Evolutionary conservation across 1,139 yeast species (phyloP).

Genomic region (Pichia sp.): DNA sequence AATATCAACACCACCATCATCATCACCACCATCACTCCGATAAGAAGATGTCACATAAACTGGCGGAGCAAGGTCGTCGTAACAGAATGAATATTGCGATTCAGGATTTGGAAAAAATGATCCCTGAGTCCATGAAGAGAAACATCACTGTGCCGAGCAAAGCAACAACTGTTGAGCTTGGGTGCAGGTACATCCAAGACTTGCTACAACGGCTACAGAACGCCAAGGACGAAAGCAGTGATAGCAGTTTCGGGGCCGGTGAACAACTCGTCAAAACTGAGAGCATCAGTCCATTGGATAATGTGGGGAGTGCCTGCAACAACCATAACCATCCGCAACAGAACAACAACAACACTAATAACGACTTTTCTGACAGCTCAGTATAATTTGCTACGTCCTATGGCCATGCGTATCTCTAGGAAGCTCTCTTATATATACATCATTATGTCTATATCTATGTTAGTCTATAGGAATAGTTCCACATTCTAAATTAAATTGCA

Average conservation of each 20-base stretch:
- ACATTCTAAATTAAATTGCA: background rate
- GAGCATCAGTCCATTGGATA: constrained; percentile 25
- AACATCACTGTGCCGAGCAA: constrained; percentile 68
- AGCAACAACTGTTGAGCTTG: constrained; percentile 92
- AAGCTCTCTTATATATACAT: background rate
- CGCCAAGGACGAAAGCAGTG: background rate
- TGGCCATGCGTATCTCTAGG: background rate
- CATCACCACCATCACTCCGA: constrained; percentile 29
- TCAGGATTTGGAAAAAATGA: constrained; percentile 61
- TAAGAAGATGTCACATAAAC: constrained; percentile 78
- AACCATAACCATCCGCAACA: background rate
- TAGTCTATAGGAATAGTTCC: background rate
- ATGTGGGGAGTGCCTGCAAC: background rate
- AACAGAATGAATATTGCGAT: constrained; percentile 88
- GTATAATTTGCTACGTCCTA: background rate
- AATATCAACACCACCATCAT: background rate
- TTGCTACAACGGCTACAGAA: constrained; percentile 39
- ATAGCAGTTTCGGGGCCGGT: background rate
- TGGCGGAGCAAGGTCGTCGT: constrained; percentile 94
- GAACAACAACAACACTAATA: background rate
- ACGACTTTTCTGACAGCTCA: background rate
- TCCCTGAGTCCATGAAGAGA: constrained; percentile 61
- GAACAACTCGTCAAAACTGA: background rate
- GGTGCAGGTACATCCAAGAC: constrained; percentile 61
- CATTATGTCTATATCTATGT: background rate